Base-by-base conservation (phyloP, 192 early-diverging fungal genomes). In the Cladochytrium replicatum region DNA sequence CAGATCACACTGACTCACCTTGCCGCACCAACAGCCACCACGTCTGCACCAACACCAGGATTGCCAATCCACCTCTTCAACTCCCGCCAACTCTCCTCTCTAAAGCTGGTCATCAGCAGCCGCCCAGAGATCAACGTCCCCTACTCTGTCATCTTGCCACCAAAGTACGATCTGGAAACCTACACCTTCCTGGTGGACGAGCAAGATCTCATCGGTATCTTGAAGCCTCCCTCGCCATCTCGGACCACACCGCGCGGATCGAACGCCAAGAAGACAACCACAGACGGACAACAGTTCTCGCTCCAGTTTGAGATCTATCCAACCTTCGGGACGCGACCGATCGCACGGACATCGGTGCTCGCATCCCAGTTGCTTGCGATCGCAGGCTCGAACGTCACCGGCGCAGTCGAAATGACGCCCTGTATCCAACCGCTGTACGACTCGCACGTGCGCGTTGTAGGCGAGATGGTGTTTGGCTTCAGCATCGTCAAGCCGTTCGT, bases 251-350 rank as follows among this genome's bases (percentile, higher is more conserved):
- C n/a, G n/a, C n/a, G n/a, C n/a, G n/a, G n/a, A n/a, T n/a, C n/a
- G n/a, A n/a, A n/a, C n/a, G n/a, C n/a, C n/a, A n/a, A n/a, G n/a
- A n/a, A n/a, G n/a, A n/a, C n/a, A n/a, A n/a, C n/a, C n/a, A n/a
- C n/a, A n/a, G n/a, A n/a, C n/a, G 50, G 80, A 6, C 66, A 71
- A n/a, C 65, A 80, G 26, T 88, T 91, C 55, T 78, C 80, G 8
- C 61, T 99, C n/a, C 89, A 95, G 52, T 92, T 99, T 66, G 83
- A 89, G 45, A 85, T 99, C 22, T 93, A 79, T 58, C 93, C 95
- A n/a, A 87, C 90, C 8, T 99, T 96, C 78, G 93, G 96, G 3
- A 88, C 89, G 19, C 88, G 89, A 60, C 72, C 87, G 2, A 87
- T 99, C 19, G 96, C 88, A 8, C 82, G 86, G 24, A 89, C 80